Evolutionary conservation across 2,329 filamentous ascomycete genomes (phyloP), one percentile per base, ranked within the genome.

Genomic region (Macrophomina tecta): DNA sequence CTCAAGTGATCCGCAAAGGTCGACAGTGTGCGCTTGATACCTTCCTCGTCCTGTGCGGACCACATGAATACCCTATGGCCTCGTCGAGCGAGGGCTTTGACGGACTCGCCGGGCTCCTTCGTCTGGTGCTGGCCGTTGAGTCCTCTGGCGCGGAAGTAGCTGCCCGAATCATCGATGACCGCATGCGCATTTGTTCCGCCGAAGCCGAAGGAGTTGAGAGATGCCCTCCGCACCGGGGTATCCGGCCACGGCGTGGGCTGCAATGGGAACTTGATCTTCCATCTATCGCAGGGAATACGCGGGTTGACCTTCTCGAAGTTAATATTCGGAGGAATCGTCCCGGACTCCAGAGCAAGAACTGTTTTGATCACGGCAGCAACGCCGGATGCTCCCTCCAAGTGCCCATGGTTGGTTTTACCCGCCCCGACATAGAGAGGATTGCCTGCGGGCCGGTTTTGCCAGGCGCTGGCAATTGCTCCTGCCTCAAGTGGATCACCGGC

Each of bases 401-500:
- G 79, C 5, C 79, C 78, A 56, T 80, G 72, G 51, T 78, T 75
- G 76, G 69, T 80, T 79, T 46, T 62, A 4, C 40, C 40, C 30
- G 69, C 70, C 30, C 16, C 60, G 65, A 69, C 56, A 32, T 68
- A 60, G 36, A 55, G 23, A 0, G 71, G 72, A n/a, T 14, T 7
- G 38, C 58, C 28, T 9, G 58, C 28, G 11, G 45, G 18, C 3
- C 40, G 12, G 56, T 30, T 48, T 38, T 56, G 30, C 38, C 75
- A 74, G 1, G 68, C 67, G 1, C 34, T 16, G 3, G 48, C 11
- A 42, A 76, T 72, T 1, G 73, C 73, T n/a, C 67, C 64, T 0
- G 73, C 71, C 48, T 76, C 73, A 5, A 70, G 71, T 5, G 72
- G 72, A 62, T 76, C 74, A 9, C 87, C 86, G 2, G 84, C 85